A percentile compares a stretch with the other conserved stretches of the same genome.
Evolutionary conservation across 2,329 filamentous ascomycete genomes (phyloP).

Genomic region (Phialophora chinensis): DNA sequence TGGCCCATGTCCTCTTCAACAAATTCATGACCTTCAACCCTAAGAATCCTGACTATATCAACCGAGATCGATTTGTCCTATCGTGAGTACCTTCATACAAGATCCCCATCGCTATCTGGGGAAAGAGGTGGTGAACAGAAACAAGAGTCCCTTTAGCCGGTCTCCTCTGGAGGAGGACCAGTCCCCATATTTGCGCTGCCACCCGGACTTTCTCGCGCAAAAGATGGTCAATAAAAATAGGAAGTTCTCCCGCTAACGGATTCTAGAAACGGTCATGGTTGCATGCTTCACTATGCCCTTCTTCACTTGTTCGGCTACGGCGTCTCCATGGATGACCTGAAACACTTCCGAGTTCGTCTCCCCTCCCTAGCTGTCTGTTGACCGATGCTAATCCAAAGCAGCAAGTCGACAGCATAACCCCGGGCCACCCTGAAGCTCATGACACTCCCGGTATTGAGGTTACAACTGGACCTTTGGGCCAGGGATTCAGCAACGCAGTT

Average conservation of each 20-base stretch:
- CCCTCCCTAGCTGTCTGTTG: constrained; percentile 56
- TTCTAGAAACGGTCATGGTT: constrained; percentile 91
- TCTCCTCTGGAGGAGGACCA: not conserved
- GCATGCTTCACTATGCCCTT: constrained; percentile 99
- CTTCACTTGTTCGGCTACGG: constrained; percentile 95
- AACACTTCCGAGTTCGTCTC: constrained; percentile 85
- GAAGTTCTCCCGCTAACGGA: constrained; percentile 23
- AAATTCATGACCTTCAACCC: constrained; percentile 99
- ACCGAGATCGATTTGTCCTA: constrained; percentile 97
- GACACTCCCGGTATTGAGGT: constrained; percentile 98
- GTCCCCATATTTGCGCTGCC: not conserved
- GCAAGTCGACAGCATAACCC: constrained; percentile 80
- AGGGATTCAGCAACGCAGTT: constrained; percentile 96
- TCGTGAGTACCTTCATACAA: constrained; percentile 73
- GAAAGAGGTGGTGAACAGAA: not conserved
- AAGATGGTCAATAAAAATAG: not conserved
- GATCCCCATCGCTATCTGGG: not conserved
- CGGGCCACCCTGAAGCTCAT: constrained; percentile 94
- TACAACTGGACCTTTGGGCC: constrained; percentile 95
- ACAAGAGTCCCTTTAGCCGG: not conserved
- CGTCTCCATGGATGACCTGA: constrained; percentile 86
- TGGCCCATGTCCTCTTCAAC: constrained; percentile 96
- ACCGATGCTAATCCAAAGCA: constrained; percentile 43
- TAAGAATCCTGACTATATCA: constrained; percentile 96
- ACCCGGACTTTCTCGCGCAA: not conserved